phyloP scores from a whole-genome alignment of 306 rosid genomes.

The Castanospermum australe region DNA sequence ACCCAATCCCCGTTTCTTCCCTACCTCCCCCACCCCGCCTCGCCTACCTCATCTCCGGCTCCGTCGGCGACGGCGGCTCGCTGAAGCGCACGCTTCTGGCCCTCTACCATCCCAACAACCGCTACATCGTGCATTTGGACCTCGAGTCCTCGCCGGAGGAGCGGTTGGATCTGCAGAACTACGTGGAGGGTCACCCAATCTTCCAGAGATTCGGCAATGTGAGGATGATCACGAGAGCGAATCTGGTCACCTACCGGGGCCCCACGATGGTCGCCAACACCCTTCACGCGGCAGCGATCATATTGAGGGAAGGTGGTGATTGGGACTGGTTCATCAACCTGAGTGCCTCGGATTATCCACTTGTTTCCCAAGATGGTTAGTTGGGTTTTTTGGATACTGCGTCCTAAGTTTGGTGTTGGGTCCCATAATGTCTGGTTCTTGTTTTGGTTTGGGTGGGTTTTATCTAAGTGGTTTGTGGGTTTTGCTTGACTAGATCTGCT shows the following conservation, averaged over 20 bases:
- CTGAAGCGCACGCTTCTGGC: slow-evolving; percentile 71
- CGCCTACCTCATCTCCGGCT: slow-evolving; percentile 71
- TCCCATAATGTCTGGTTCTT: neutral
- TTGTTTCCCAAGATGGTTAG: slow-evolving; percentile 75
- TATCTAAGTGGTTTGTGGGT: slow-evolving; percentile 10
- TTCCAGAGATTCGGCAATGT: slow-evolving; percentile 50
- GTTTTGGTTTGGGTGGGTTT: neutral
- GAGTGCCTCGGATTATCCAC: slow-evolving; percentile 78
- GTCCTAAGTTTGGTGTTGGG: neutral
- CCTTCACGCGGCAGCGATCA: slow-evolving; percentile 71
- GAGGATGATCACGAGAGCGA: slow-evolving; percentile 61
- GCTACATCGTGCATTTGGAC: slow-evolving; percentile 65
- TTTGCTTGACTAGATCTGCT: slow-evolving; percentile 57
- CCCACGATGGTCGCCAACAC: slow-evolving; percentile 84
- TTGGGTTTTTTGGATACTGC: neutral
- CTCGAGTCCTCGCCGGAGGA: slow-evolving; percentile 56
- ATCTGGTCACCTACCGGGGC: slow-evolving; percentile 63
- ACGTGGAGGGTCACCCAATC: slow-evolving; percentile 40
- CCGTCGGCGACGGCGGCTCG: slow-evolving; percentile 48
- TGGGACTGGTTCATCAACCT: slow-evolving; percentile 86
- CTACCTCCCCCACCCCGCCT: slow-evolving; percentile 72
- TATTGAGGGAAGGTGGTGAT: slow-evolving; percentile 60
- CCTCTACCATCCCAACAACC: slow-evolving; percentile 62
- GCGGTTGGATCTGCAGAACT: slow-evolving; percentile 62
- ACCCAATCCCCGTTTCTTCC: slow-evolving; percentile 44